These are phyloP conservation scores for Artemisia annua DNA, from an alignment of 129 eudicot genomes.

Conservation along the genomic window DNA sequence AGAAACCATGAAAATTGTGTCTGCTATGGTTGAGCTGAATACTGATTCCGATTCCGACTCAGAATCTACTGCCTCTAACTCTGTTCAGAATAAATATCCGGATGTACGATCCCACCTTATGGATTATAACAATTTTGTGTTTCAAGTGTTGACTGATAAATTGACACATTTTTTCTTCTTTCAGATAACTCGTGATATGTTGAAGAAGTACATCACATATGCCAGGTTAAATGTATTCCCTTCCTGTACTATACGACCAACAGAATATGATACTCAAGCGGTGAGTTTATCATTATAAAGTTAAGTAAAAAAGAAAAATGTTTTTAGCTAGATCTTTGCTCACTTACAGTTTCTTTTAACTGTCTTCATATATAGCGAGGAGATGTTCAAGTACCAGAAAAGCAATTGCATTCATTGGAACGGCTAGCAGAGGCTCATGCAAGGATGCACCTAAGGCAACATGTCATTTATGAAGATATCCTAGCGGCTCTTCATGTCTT, in stretches of 20 bases:
- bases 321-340: not conserved
- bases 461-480: slow-evolving; percentile 79
- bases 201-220: slow-evolving; percentile 79
- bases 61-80: slow-evolving; percentile 41
- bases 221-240: slow-evolving; percentile 83
- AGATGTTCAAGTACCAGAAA: slow-evolving; percentile 80
- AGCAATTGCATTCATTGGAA: slow-evolving; percentile 84
- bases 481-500: slow-evolving; percentile 83
- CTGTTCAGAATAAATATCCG: slow-evolving; percentile 23
- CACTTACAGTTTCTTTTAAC: too few relatives aligned
- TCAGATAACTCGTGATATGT: slow-evolving; percentile 32
- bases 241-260: not conserved
- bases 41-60: slow-evolving; percentile 67
- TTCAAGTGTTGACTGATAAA: too few relatives aligned
- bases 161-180: too few relatives aligned
- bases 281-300: too few relatives aligned
- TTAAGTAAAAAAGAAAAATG: slow-evolving; percentile 20
- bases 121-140: too few relatives aligned
- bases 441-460: slow-evolving; percentile 76
- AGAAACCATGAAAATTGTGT: slow-evolving; percentile 73
- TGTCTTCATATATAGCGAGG: slow-evolving; percentile 38
- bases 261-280: too few relatives aligned
- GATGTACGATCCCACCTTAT: too few relatives aligned
- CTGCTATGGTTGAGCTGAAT: slow-evolving; percentile 77
- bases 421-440: slow-evolving; percentile 93